A percentile compares a stretch with the other conserved stretches of the same genome.
These are phyloP conservation scores for Phytopythium litorale DNA, from an alignment of 352 stramenopile genomes.

Conservation along the genomic window DNA sequence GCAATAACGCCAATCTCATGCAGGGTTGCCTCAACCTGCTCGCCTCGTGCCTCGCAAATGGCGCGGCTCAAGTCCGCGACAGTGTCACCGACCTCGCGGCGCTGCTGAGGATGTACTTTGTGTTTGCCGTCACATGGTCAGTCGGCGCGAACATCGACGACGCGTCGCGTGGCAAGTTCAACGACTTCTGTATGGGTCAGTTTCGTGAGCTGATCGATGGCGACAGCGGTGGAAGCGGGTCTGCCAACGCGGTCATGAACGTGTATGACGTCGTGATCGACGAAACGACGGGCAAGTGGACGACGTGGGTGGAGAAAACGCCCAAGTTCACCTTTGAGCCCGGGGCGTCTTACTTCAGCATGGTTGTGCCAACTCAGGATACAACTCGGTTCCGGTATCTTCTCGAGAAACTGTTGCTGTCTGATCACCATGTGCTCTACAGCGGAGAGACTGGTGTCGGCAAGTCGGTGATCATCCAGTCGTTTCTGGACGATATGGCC, in stretches of 20 bases:
- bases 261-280: conserved; percentile 87
- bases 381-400: conserved; percentile 94
- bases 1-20: conserved; percentile 88
- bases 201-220: conserved; percentile 57
- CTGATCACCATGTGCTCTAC: conserved; percentile 84
- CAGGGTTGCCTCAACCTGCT: conserved; percentile 87
- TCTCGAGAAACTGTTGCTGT: conserved; percentile 84
- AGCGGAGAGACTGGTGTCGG: conserved; percentile 91
- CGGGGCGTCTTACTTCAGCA: conserved; percentile 90
- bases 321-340: conserved; percentile 86
- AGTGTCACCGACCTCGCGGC: conserved; percentile 48
- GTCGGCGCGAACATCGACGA: conserved; percentile 88
- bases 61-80: conserved; percentile 31
- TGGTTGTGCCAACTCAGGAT: conserved; percentile 94
- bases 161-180: conserved; percentile 73
- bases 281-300: conserved; percentile 64
- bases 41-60: conserved; percentile 56
- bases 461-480: conserved; percentile 92
- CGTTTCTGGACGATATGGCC: conserved; percentile 87
- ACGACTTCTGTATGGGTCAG: conserved; percentile 81
- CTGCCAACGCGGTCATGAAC: conserved; percentile 39
- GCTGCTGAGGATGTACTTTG: conserved; percentile 83
- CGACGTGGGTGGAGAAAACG: conserved; percentile 87
- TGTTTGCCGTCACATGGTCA: conserved; percentile 85
- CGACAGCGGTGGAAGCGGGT: conserved; percentile 18